These are phyloP conservation scores for Chlamydomonas sp. DNA, from an alignment of 139 green algal species.

Conservation along the genomic window DNA sequence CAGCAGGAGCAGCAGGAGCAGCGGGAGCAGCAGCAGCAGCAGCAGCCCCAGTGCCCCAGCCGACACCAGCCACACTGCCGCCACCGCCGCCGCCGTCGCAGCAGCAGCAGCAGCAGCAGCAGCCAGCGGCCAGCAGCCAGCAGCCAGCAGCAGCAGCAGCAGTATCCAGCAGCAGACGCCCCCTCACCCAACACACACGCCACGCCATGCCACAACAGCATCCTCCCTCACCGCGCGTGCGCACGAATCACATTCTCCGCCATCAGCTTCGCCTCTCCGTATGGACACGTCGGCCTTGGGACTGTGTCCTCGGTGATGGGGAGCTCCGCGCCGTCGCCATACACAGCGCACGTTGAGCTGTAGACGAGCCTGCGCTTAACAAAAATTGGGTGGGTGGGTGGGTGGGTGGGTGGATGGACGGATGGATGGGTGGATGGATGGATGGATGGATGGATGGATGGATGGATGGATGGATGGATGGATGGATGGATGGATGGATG, in stretches of 20 bases:
- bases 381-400: too few relatives aligned
- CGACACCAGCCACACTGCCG: background rate
- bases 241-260: conserved; percentile 40
- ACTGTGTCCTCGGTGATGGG: conserved; percentile 67
- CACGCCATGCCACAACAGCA: background rate
- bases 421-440: too few relatives aligned
- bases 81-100: too few relatives aligned
- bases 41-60: background rate
- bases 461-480: too few relatives aligned
- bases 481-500: too few relatives aligned
- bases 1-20: background rate
- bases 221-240: background rate
- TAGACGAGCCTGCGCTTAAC: too few relatives aligned
- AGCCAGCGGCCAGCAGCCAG: background rate
- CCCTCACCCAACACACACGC: background rate
- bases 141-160: too few relatives aligned
- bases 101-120: background rate
- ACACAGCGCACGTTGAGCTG: conserved; percentile 35
- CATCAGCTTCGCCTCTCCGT: conserved; percentile 57
- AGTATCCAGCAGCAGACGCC: too few relatives aligned
- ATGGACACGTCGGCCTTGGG: conserved; percentile 53
- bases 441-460: too few relatives aligned
- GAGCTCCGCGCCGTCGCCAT: conserved; percentile 55
- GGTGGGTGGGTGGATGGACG: too few relatives aligned
- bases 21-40: background rate